These are phyloP conservation scores for Nymphaea thermarum DNA, from an alignment of 164 flowering plant genomes.

Conservation along the genomic window DNA sequence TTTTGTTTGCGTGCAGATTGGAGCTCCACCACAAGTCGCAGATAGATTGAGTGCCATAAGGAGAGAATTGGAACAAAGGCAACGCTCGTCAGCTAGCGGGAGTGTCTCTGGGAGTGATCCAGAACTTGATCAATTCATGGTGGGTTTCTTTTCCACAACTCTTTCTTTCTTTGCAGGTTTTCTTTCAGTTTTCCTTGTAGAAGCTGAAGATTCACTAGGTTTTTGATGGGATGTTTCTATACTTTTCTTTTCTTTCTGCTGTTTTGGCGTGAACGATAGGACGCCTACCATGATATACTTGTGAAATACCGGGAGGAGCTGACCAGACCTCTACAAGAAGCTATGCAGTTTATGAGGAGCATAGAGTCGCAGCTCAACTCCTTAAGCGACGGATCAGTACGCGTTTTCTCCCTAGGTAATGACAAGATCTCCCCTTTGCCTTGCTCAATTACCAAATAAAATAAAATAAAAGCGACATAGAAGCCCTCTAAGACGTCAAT, in stretches of 20 bases:
- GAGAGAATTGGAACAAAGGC: constrained; percentile 58
- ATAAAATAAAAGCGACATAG: too few relatives aligned
- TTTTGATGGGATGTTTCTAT: too few relatives aligned
- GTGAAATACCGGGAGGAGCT: constrained; percentile 92
- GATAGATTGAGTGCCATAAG: constrained; percentile 49
- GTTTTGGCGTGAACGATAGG: constrained; percentile 24
- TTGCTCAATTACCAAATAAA: neutral
- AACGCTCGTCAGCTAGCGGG: constrained; percentile 29
- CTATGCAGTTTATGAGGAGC: constrained; percentile 88
- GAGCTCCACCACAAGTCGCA: constrained; percentile 85
- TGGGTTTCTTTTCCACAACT: neutral
- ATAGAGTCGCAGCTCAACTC: constrained; percentile 76
- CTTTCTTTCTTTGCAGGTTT: neutral
- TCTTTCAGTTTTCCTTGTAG: too few relatives aligned
- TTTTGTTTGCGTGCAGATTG: constrained; percentile 33
- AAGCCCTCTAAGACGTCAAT: neutral
- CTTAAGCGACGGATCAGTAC: constrained; percentile 35
- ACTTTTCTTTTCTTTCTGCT: neutral
- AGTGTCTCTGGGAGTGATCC: constrained; percentile 52
- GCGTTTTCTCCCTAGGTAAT: constrained; percentile 46
- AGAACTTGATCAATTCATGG: constrained; percentile 97
- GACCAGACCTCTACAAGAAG: constrained; percentile 86
- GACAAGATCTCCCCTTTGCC: neutral
- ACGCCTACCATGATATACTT: constrained; percentile 85
- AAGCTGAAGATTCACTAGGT: too few relatives aligned